Evolutionary conservation across 805 yeast species (phyloP), one percentile per base, ranked within the genome.

Genomic region (Grigorovia jiainica): DNA sequence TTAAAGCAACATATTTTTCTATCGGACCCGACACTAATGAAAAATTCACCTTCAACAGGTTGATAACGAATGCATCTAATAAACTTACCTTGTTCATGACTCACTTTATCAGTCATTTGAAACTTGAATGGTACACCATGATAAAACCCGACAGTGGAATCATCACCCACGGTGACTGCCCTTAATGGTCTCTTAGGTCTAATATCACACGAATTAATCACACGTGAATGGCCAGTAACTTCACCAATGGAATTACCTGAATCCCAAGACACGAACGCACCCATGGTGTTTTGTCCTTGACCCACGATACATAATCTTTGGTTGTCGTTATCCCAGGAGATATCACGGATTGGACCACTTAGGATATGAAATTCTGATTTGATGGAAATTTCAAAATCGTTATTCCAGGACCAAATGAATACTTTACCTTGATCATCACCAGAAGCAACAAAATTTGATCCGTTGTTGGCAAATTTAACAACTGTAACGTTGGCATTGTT

Each of bases 211-310:
- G 92, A 86, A 55, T 84, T 87, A 56, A 90, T 77, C 37, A 75
- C 76, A 20, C 86, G 79, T 15, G 90, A 73, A 59, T 92, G 98
- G 19, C 98, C 98, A 38, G 87, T 79, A 53, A 90, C 81, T 58
- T 92, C 97, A 42, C 98, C 99, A 35, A 92, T 79, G n/a, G 96
- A 78, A 63, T 92, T 92, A 46, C 98, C 98, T 1, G 95, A 75
- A 57, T 92, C 99, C 75, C 82, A 83, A 7, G 95, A 78, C 60
- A 90, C 86, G 48, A 94, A 87, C 51, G 83, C 95, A 6, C 97
- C 98, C 57, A 76, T 89, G 46, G 83, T 74, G 52, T 87, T 96
- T 50, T 82, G 82, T 39, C 97, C 98, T 51, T 84, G 82, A 42
- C 98, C 98, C 9, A 89, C 97, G 1, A 95, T 95, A 56, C 92